Conservation (phyloP, 192 early-diverging fungal species). For the Phlyctochytrium arcticum region DNA sequence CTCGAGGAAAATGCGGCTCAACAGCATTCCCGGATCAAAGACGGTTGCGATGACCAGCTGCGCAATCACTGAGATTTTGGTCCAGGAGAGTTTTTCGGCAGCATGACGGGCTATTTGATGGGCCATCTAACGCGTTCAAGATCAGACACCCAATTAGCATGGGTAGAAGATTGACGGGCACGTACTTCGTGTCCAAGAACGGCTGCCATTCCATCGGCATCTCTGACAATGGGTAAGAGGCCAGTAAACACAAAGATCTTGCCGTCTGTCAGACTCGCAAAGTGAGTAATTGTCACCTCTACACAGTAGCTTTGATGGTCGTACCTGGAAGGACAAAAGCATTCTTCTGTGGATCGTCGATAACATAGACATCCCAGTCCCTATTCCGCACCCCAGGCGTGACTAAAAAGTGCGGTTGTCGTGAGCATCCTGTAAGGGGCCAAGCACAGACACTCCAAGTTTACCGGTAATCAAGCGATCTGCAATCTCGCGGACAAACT, state of each 20-base stretch:
- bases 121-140: conserved; percentile 48
- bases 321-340: conserved; percentile 90
- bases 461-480: conserved; percentile 63
- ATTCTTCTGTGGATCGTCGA: conserved; percentile 75
- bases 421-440: neutral
- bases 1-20: conserved; percentile 61
- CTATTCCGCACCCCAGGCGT: conserved; percentile 59
- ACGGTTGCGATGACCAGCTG: conserved; percentile 59
- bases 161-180: too few species aligned
- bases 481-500: conserved; percentile 69
- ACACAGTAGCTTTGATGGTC: neutral
- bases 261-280: conserved; percentile 36
- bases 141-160: neutral
- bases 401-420: neutral
- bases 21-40: conserved; percentile 56
- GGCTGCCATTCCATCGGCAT: conserved; percentile 87
- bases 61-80: conserved; percentile 56
- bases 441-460: neutral
- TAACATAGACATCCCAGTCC: conserved; percentile 91
- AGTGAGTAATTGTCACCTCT: neutral
- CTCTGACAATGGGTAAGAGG: conserved; percentile 70
- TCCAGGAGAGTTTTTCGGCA: conserved; percentile 81
- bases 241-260: conserved; percentile 98
- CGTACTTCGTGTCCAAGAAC: conserved; percentile 83
- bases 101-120: conserved; percentile 89